These are phyloP conservation scores for Neotropicomus parvogracilis DNA, from an alignment of 1,284 basidiomycete genomes.

Conservation along the genomic window DNA sequence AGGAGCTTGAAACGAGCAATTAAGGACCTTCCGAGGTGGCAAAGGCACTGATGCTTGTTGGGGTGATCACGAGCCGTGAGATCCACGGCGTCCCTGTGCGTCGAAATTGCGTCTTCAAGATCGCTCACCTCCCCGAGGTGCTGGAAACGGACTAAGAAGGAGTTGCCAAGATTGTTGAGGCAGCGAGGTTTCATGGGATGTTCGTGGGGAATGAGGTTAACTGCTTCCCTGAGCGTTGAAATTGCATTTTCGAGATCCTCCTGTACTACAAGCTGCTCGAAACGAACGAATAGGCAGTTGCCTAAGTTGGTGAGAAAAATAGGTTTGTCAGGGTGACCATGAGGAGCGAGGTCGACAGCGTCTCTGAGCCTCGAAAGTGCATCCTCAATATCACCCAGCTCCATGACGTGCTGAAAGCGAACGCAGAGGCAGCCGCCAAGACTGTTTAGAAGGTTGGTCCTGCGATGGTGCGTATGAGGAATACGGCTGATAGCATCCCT, in stretches of 20 bases:
- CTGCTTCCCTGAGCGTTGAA: background rate
- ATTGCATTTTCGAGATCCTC: background rate
- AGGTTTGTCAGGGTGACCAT: background rate
- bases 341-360: background rate
- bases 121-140: background rate
- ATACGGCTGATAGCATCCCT: background rate
- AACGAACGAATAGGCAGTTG: background rate
- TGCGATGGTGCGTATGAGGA: background rate
- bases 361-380: background rate
- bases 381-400: background rate
- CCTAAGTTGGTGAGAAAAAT: background rate
- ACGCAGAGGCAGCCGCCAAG: background rate
- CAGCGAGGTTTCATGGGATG: background rate
- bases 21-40: background rate
- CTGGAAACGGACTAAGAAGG: background rate
- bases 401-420: background rate
- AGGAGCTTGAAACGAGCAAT: constrained; percentile 3
- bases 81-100: background rate
- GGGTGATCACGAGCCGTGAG: background rate
- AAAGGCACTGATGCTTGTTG: background rate
- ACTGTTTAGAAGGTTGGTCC: background rate
- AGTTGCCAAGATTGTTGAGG: background rate
- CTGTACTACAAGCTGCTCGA: background rate
- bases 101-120: background rate
- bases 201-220: background rate